Evolutionary conservation across 2,329 filamentous ascomycete species (phyloP), one percentile per base, ranked within the genome.

Genomic region (Colletotrichum cordylinicola): DNA sequence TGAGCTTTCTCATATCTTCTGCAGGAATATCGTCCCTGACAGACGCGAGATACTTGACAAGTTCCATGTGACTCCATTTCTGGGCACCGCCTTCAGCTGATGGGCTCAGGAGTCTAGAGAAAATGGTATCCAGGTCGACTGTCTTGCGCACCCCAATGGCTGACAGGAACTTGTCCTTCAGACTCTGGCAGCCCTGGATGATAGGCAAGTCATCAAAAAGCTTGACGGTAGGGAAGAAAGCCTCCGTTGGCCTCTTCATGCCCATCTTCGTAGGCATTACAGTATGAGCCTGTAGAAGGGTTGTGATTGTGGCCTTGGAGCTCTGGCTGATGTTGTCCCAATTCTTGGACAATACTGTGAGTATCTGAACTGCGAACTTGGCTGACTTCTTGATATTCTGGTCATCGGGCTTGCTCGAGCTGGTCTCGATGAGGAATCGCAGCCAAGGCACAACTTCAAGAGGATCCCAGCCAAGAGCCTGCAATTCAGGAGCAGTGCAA

Each of bases 201-300:
- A 94, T 93, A 0, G 97, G 96, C 18, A 99, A 88, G 82, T 99
- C 97, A 77, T 98, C 96, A 81, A 99, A 99, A 1, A 99, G 88
- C 82, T 95, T 97, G 48, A 99, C 97, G n/a, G 92, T 94, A 3
- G 95, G 92, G 81, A 99, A 98, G 84, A 98, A 99, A 0, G 97
- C 93, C 78, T 98, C 96, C 4, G 88, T 86, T 6, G 97, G 97
- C 79, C 91, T 94, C 79, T 89, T 94, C 96, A 99, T 98, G 9
- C 97, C 97, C 78, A 93, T 85, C 82, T 95, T 98, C 0, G 97
- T 98, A 0, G 97, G 97, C 81, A 99, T 95, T 33, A 98, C 91
- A 0, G 95, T 91, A 66, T 94, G 89, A 3, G 90, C 86, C 69
- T 92, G 90, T 4, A 98, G 86, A 6, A 95, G 85, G 18, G 90